A percentile compares a stretch with the other conserved stretches of the same genome.
Conservation (phyloP, 1,139 yeast species). For the Candida tunisiensis region DNA sequence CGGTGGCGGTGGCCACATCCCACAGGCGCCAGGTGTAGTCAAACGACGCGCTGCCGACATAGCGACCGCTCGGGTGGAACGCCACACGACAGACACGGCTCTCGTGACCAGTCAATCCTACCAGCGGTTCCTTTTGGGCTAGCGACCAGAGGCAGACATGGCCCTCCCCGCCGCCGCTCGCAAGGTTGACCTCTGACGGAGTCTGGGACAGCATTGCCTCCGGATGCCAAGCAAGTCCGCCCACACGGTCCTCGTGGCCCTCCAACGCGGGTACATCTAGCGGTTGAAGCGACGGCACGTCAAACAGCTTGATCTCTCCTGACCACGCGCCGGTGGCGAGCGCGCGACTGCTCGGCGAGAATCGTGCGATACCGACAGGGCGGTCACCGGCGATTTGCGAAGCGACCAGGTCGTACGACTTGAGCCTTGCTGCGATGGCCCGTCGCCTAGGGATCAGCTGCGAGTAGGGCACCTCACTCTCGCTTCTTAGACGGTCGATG, state of each 20-base stretch:
- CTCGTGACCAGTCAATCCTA: conserved; percentile 24
- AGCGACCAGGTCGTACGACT: conserved; percentile 34
- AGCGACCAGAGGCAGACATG: conserved; percentile 30
- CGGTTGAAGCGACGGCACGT: conserved; percentile 21
- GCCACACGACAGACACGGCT: conserved; percentile 45
- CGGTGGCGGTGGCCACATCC: conserved; percentile 40
- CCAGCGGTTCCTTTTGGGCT: conserved; percentile 8
- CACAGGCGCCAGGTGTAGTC: conserved; percentile 86
- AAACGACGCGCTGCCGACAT: conserved; percentile 54
- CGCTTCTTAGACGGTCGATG: conserved; percentile 16
- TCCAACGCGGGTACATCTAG: conserved; percentile 11
- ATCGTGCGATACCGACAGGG: conserved; percentile 46
- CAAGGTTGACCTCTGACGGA: conserved; percentile 13
- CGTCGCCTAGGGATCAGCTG: conserved; percentile 31
- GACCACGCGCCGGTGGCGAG: conserved; percentile 78
- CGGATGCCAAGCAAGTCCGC: conserved; percentile 54
- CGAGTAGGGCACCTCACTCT: conserved; percentile 10
- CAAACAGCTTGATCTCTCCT: conserved; percentile 43
- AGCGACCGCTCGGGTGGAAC: conserved; percentile 47
- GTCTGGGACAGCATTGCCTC: conserved; percentile 9
- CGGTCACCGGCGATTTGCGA: conserved; percentile 55
- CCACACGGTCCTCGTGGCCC: conserved; percentile 41
- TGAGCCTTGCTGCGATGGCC: conserved; percentile 22
- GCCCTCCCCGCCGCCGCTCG: conserved; percentile 58
- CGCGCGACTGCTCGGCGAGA: conserved; percentile 20